A percentile compares a stretch with the other conserved stretches of the same genome.
Evolutionary conservation across 129 eudicot genomes (phyloP).

Genomic region (Ambrosia trifida): DNA sequence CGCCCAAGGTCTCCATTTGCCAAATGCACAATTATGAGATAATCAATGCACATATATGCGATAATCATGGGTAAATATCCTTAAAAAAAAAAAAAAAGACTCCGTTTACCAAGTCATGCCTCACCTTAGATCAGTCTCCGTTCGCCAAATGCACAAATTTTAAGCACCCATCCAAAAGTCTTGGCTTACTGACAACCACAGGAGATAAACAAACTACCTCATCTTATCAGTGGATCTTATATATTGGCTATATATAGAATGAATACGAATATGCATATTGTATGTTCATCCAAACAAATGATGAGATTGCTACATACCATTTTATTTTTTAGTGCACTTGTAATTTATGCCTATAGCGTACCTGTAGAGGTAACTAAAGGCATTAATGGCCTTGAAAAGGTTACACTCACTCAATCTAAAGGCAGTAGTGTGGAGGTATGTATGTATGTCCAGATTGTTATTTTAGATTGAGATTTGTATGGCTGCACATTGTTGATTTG

Average conservation of each 20-base stretch:
- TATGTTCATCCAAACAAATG: not conserved
- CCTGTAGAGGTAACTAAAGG: conserved; percentile 64
- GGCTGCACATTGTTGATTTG: not conserved
- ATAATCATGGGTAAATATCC: no score
- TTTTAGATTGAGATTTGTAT: not conserved
- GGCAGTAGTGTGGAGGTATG: conserved; percentile 15
- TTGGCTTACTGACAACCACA: not conserved
- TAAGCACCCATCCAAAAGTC: no score
- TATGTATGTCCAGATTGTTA: not conserved
- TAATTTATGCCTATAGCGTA: not conserved
- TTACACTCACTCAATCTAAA: conserved; percentile 51
- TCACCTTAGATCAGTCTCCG: no score
- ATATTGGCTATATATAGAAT: not conserved
- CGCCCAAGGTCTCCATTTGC: no score
- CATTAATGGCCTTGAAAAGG: conserved; percentile 72
- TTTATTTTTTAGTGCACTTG: not conserved
- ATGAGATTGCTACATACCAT: not conserved
- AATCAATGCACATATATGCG: no score
- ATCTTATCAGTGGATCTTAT: not conserved
- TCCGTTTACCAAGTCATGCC: no score
- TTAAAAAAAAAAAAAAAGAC: no score
- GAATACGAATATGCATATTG: not conserved
- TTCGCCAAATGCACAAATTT: no score
- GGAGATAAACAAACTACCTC: not conserved
- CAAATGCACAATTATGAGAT: no score